These are phyloP conservation scores for Kazachstania taianensis DNA, from an alignment of 805 yeast genomes.

Conservation along the genomic window DNA sequence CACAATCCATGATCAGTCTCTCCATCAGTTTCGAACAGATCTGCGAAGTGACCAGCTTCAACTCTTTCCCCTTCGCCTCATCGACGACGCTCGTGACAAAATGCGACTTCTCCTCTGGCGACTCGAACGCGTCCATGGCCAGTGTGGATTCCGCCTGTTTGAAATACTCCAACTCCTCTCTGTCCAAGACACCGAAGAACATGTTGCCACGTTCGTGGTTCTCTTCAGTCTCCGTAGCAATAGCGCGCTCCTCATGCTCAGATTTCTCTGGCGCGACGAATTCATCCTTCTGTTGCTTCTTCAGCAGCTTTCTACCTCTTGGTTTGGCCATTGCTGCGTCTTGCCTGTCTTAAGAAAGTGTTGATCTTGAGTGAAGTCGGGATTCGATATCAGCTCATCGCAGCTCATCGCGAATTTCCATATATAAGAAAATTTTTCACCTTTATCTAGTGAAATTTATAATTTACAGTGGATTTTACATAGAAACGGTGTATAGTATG, in stretches of 20 bases:
- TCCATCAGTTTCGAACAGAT: slow-evolving; percentile 91
- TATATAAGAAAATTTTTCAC: slow-evolving; percentile 3
- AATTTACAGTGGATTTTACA: too few relatives aligned
- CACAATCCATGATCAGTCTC: slow-evolving; percentile 61
- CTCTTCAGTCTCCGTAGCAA: slow-evolving; percentile 3
- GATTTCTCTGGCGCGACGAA: slow-evolving; percentile 13
- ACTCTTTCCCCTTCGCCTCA: slow-evolving; percentile 81
- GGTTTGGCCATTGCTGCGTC: slow-evolving; percentile 19
- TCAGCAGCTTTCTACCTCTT: slow-evolving; percentile 35
- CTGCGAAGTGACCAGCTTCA: slow-evolving; percentile 87
- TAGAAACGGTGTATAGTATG: neutral
- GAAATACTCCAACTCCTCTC: slow-evolving; percentile 81
- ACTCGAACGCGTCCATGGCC: slow-evolving; percentile 67
- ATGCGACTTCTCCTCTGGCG: slow-evolving; percentile 58
- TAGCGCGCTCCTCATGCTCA: slow-evolving; percentile 4
- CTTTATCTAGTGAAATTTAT: neutral
- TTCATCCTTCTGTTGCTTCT: slow-evolving; percentile 20
- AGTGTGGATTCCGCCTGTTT: slow-evolving; percentile 84
- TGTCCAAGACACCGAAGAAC: slow-evolving; percentile 81
- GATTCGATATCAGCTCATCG: slow-evolving; percentile 6
- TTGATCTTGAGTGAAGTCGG: too few relatives aligned
- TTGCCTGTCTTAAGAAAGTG: neutral
- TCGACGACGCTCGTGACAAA: slow-evolving; percentile 72
- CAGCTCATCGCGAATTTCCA: slow-evolving; percentile 12
- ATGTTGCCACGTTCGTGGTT: slow-evolving; percentile 22